These are phyloP conservation scores for Podaxis pistillaris DNA, from an alignment of 768 basidiomycete species.

Conservation along the genomic window DNA sequence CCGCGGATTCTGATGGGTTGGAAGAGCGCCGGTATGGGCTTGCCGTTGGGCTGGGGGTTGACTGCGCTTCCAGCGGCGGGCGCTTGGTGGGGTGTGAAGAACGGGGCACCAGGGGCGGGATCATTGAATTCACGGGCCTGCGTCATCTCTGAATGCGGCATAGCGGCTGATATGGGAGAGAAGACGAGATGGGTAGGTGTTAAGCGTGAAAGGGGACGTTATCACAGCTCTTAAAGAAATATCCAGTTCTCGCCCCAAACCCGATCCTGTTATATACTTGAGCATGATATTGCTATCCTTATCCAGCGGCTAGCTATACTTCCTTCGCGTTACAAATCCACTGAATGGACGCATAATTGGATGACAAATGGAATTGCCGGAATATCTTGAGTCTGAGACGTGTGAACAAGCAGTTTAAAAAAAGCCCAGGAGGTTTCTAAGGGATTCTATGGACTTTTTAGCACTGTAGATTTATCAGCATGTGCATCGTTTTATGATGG, in stretches of 20 bases:
- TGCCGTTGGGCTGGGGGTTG: constrained; percentile 38
- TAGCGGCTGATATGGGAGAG: neutral
- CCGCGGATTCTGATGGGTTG: constrained; percentile 55
- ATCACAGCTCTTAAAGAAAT: neutral
- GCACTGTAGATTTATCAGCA: neutral
- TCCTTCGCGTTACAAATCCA: neutral
- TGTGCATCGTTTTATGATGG: neutral
- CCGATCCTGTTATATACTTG: neutral
- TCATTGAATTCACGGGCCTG: constrained; percentile 26
- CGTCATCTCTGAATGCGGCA: neutral
- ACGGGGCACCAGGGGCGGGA: constrained; percentile 40
- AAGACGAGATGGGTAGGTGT: neutral
- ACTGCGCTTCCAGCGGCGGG: constrained; percentile 44
- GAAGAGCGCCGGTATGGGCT: constrained; percentile 39
- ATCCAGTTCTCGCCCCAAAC: neutral
- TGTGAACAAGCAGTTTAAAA: neutral
- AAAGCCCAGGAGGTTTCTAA: neutral
- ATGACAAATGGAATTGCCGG: neutral
- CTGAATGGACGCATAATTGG: neutral
- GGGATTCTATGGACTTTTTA: neutral
- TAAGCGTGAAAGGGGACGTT: neutral
- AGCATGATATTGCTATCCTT: neutral
- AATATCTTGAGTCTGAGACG: neutral
- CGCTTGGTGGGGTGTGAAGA: constrained; percentile 46
- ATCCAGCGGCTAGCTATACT: neutral